phyloP scores from a whole-genome alignment of 176 grass and related monocot genomes.

The Rhynchospora breviuscula region DNA sequence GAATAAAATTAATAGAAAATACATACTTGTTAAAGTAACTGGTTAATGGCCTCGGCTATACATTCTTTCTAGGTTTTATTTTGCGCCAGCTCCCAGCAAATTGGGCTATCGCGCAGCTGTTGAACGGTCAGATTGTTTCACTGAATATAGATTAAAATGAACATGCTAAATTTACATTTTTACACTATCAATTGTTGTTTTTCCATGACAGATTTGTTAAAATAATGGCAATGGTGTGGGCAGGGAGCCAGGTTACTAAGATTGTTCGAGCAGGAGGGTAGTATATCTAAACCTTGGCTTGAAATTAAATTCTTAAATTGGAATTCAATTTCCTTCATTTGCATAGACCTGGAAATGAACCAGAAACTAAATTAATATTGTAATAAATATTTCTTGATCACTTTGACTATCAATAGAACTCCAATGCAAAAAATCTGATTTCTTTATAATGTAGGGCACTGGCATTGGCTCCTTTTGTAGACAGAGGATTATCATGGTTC shows the following conservation, averaged over 20 bases:
- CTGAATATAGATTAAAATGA: background rate
- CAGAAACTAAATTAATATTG: background rate
- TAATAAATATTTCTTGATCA: background rate
- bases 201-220: conserved; percentile 64
- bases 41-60: background rate
- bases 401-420: background rate
- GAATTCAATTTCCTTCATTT: background rate
- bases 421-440: conserved; percentile 5
- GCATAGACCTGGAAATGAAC: background rate
- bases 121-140: conserved; percentile 44
- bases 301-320: background rate
- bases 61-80: conserved; percentile 67
- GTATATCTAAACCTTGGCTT: conserved; percentile 15
- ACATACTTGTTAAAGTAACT: background rate
- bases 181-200: conserved; percentile 2
- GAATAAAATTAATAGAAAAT: background rate
- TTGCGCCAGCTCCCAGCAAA: conserved; percentile 75
- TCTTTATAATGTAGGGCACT: conserved; percentile 47
- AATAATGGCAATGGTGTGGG: conserved; percentile 91
- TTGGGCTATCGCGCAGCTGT: conserved; percentile 83
- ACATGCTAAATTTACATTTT: background rate
- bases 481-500: conserved; percentile 84
- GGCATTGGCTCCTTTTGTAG: conserved; percentile 84
- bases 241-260: conserved; percentile 98
- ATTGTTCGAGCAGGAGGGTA: conserved; percentile 80